Conservation (phyloP, 2,329 filamentous ascomycete species). For the Orbilia brochopaga region DNA sequence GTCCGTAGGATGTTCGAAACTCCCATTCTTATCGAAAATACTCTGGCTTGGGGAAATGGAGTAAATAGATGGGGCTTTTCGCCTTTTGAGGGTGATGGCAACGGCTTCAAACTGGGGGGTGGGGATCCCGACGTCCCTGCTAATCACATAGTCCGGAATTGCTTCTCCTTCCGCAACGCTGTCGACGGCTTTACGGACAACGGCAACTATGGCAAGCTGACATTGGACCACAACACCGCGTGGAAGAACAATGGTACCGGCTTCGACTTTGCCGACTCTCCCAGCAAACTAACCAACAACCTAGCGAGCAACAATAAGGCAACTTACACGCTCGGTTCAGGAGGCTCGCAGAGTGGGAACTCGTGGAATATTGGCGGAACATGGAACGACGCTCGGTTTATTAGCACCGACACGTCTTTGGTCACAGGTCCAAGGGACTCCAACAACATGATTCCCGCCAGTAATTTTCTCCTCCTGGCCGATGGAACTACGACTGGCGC, state of each 20-base stretch:
- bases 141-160: constrained; percentile 61
- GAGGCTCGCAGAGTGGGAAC: constrained; percentile 57
- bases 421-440: constrained; percentile 58
- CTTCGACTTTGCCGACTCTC: constrained; percentile 57
- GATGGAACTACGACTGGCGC: constrained; percentile 59
- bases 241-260: constrained; percentile 61
- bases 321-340: constrained; percentile 54
- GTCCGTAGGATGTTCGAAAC: constrained; percentile 59
- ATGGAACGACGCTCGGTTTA: constrained; percentile 59
- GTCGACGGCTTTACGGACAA: constrained; percentile 62
- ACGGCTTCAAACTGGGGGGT: constrained; percentile 62
- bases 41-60: constrained; percentile 61
- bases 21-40: constrained; percentile 60
- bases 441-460: constrained; percentile 59
- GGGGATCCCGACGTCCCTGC: constrained; percentile 58
- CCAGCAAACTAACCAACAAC: constrained; percentile 58
- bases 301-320: constrained; percentile 58
- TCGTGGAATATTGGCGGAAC: constrained; percentile 59
- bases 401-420: constrained; percentile 57
- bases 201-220: constrained; percentile 59
- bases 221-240: constrained; percentile 60
- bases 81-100: constrained; percentile 61
- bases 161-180: constrained; percentile 60
- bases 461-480: constrained; percentile 60
- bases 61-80: constrained; percentile 61